Conservation (phyloP, 495 filamentous ascomycete genomes). For the Penicillium waksmanii region DNA sequence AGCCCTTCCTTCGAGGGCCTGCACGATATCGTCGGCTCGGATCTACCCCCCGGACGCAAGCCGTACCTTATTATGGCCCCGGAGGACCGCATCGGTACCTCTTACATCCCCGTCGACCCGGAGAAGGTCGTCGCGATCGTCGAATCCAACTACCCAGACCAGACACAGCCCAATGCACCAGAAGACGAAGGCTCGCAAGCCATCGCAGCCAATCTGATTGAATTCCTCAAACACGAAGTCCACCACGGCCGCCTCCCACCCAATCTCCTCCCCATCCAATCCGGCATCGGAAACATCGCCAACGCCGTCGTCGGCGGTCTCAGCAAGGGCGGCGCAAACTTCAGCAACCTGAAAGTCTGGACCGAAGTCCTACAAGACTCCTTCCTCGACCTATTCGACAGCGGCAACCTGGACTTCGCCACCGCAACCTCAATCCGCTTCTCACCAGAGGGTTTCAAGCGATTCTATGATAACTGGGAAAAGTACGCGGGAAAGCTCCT, state of each 20-base stretch:
- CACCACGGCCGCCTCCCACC: slow-evolving; percentile 72
- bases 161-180: slow-evolving; percentile 76
- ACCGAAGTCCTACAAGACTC: slow-evolving; percentile 93
- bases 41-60: slow-evolving; percentile 78
- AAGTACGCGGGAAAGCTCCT: slow-evolving; percentile 81
- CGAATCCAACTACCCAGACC: slow-evolving; percentile 82
- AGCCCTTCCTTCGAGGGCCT: slow-evolving; percentile 85
- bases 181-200: slow-evolving; percentile 72
- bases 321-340: slow-evolving; percentile 72
- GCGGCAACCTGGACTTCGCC: slow-evolving; percentile 85
- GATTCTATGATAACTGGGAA: slow-evolving; percentile 89
- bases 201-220: slow-evolving; percentile 82
- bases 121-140: slow-evolving; percentile 87
- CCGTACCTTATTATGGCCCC: slow-evolving; percentile 83
- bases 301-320: slow-evolving; percentile 91
- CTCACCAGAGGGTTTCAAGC: slow-evolving; percentile 87
- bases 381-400: slow-evolving; percentile 94
- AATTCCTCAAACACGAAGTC: slow-evolving; percentile 86
- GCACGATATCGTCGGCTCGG: slow-evolving; percentile 88
- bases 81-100: slow-evolving; percentile 81
- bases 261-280: slow-evolving; percentile 82
- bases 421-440: slow-evolving; percentile 91
- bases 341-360: slow-evolving; percentile 88
- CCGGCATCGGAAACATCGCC: slow-evolving; percentile 92
- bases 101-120: slow-evolving; percentile 84